Evolutionary conservation across 208 protist genomes (phyloP).

Genomic region (Trypanosoma mega): DNA sequence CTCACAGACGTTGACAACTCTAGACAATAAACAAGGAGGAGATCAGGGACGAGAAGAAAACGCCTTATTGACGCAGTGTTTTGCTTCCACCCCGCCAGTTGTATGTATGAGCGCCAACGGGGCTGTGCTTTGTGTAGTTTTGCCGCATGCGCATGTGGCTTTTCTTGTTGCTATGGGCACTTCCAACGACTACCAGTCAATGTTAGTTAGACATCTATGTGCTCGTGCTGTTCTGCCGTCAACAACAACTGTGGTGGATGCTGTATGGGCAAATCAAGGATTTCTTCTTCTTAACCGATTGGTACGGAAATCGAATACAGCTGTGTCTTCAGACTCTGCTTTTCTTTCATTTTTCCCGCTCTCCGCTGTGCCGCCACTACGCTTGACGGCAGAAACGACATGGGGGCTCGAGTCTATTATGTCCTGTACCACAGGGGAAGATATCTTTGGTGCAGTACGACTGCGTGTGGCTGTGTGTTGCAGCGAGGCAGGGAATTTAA

Average conservation of each 20-base stretch:
- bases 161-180: conserved; percentile 20
- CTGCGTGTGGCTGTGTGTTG: conserved; percentile 14
- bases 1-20: background rate
- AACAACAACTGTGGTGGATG: too few relatives aligned
- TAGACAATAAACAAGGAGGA: too few relatives aligned
- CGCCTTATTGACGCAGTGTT: background rate
- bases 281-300: conserved; percentile 26
- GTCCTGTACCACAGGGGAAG: background rate
- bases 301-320: too few relatives aligned
- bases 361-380: too few relatives aligned
- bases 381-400: too few relatives aligned
- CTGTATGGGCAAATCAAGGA: conserved; percentile 15
- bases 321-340: too few relatives aligned
- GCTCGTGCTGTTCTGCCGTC: too few relatives aligned
- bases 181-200: background rate
- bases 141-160: conserved; percentile 1
- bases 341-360: too few relatives aligned
- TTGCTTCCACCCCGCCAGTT: background rate
- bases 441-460: conserved; percentile 12
- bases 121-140: conserved; percentile 17
- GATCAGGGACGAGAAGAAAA: too few relatives aligned
- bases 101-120: conserved; percentile 21
- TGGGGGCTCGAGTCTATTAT: too few relatives aligned
- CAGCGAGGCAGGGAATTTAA: background rate
- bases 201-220: too few relatives aligned